phyloP scores from a whole-genome alignment of 345 rosid genomes.

The Gynandropsis gynandra region DNA sequence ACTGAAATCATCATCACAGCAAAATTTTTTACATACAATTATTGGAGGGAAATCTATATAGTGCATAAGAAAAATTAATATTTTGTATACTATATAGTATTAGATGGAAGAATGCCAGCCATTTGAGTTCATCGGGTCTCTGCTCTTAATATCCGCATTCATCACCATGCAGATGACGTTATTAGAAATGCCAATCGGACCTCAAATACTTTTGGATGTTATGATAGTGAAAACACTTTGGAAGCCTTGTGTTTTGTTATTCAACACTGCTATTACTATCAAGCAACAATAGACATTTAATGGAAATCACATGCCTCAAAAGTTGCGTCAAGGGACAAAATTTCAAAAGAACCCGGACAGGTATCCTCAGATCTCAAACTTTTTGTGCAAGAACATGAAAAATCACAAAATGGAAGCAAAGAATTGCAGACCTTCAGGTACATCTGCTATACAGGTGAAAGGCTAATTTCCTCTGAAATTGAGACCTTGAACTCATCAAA shows the following conservation, averaged over 20 bases:
- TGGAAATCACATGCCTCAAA: neutral
- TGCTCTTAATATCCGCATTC: too few relatives aligned
- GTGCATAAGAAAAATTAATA: neutral
- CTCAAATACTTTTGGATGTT: too few relatives aligned
- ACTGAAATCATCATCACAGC: constrained; percentile 35
- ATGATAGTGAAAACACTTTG: neutral
- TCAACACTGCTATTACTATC: neutral
- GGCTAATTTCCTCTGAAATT: constrained; percentile 41
- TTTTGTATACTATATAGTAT: neutral
- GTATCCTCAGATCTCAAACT: constrained; percentile 11
- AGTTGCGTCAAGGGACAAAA: neutral
- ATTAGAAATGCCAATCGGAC: too few relatives aligned
- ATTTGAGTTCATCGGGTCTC: neutral
- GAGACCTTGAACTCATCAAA: constrained; percentile 70
- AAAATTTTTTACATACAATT: constrained; percentile 17
- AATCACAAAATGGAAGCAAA: neutral
- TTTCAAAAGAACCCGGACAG: neutral
- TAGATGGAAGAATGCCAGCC: neutral
- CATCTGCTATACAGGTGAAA: constrained; percentile 49
- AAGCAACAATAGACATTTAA: neutral
- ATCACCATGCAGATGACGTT: too few relatives aligned
- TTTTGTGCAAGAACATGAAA: constrained; percentile 11
- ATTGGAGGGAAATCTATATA: neutral
- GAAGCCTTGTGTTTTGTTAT: neutral
- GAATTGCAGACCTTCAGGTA: constrained; percentile 47